Evolutionary conservation across 1,139 yeast genomes (phyloP).

Genomic region (Sugiyamaella novakii): DNA sequence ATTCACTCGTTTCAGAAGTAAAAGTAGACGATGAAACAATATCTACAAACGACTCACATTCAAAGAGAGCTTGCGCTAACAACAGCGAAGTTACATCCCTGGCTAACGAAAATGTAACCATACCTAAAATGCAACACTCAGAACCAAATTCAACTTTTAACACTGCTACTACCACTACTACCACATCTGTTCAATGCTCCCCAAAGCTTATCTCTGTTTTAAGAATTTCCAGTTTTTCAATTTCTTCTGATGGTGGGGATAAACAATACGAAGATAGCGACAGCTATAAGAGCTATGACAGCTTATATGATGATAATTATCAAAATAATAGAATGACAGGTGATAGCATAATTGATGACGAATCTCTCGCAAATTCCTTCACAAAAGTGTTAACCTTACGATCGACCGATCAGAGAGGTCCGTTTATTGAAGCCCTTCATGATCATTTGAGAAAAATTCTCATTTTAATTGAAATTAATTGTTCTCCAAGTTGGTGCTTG

Average conservation of each 20-base stretch:
- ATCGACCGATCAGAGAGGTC: not conserved
- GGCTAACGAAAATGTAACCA: not conserved
- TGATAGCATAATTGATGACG: not conserved
- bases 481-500: conserved; percentile 24
- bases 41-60: not conserved
- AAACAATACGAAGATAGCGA: not conserved
- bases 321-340: not conserved
- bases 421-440: conserved; percentile 16
- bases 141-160: not conserved
- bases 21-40: not conserved
- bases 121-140: not conserved
- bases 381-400: not conserved
- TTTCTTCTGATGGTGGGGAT: not conserved
- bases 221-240: not conserved
- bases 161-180: not conserved
- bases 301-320: not conserved
- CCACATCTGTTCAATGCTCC: not conserved
- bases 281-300: not conserved
- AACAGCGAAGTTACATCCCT: not conserved
- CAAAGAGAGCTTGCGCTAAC: not conserved
- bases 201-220: not conserved
- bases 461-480: conserved; percentile 17
- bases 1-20: too few relatives aligned
- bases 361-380: conserved; percentile 1
- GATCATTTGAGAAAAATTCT: conserved; percentile 13